These are phyloP conservation scores for Pichia thaimueangensis DNA, from an alignment of 805 yeast species.

Conservation along the genomic window DNA sequence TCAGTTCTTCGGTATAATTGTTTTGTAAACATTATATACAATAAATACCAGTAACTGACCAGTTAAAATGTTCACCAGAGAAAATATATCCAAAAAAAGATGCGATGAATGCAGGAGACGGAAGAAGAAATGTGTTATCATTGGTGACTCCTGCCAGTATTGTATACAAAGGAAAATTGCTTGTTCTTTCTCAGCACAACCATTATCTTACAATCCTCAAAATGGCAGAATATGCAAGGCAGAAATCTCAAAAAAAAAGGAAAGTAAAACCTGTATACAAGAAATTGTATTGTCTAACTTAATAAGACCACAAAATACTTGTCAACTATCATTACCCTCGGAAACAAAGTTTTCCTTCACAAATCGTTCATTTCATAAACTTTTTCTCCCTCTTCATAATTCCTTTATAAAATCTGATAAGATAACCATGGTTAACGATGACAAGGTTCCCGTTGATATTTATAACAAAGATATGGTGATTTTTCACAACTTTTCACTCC, in stretches of 20 bases:
- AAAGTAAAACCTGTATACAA: neutral
- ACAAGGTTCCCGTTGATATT: neutral
- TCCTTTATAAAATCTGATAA: neutral
- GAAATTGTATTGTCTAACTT: too few species aligned
- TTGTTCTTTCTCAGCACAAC: neutral
- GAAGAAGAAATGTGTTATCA: constrained; percentile 31
- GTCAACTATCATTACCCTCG: too few species aligned
- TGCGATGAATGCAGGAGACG: constrained; percentile 36
- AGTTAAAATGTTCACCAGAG: constrained; percentile 2
- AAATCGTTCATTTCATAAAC: neutral
- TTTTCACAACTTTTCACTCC: neutral
- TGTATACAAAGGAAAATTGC: constrained; percentile 10
- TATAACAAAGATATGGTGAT: neutral
- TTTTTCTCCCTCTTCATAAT: neutral
- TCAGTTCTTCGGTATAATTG: too few species aligned
- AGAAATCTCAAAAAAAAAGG: neutral
- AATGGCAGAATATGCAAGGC: neutral
- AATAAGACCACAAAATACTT: neutral
- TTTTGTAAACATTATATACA: too few species aligned
- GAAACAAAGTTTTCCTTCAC: neutral
- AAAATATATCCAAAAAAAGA: constrained; percentile 13
- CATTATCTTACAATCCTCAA: neutral
- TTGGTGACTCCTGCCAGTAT: constrained; percentile 10
- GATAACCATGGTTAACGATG: neutral
- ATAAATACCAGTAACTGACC: too few species aligned